These are phyloP conservation scores for Salmacisia buchloeana DNA, from an alignment of 1,284 basidiomycete genomes.

Conservation along the genomic window DNA sequence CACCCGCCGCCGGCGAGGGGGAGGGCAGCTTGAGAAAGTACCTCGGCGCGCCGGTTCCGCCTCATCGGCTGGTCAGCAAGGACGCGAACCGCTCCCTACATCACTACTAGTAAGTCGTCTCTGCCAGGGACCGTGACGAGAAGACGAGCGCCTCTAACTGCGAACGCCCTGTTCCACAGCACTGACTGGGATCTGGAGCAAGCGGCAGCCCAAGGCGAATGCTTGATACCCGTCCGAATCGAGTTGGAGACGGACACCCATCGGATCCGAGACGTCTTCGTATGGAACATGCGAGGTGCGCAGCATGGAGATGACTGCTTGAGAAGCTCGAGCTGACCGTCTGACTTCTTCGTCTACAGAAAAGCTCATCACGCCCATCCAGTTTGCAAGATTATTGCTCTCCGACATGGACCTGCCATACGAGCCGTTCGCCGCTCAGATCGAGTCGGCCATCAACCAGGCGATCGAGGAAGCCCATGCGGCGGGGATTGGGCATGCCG, in stretches of 20 bases:
- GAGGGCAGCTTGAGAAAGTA: slow-evolving; percentile 59
- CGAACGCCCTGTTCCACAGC: neutral
- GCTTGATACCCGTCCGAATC: slow-evolving; percentile 83
- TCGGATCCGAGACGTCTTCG: slow-evolving; percentile 85
- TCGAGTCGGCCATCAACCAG: slow-evolving; percentile 77
- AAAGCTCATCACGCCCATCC: slow-evolving; percentile 68
- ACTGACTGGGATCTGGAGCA: slow-evolving; percentile 34
- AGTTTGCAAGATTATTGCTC: slow-evolving; percentile 80
- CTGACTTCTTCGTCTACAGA: slow-evolving; percentile 50
- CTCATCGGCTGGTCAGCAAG: slow-evolving; percentile 66
- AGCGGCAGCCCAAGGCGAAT: slow-evolving; percentile 54
- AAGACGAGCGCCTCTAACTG: slow-evolving; percentile 61
- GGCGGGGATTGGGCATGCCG: slow-evolving; percentile 7
- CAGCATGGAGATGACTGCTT: neutral
- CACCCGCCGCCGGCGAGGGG: slow-evolving; percentile 15
- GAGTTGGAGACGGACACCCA: slow-evolving; percentile 89
- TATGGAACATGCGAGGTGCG: slow-evolving; percentile 83
- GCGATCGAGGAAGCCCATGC: slow-evolving; percentile 79
- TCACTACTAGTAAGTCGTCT: slow-evolving; percentile 59
- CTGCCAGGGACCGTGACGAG: slow-evolving; percentile 9
- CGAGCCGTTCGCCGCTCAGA: slow-evolving; percentile 65
- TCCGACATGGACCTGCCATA: slow-evolving; percentile 74
- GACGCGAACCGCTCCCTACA: slow-evolving; percentile 62
- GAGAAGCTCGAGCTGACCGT: neutral
- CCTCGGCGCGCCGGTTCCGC: slow-evolving; percentile 76